Evolutionary conservation across 768 basidiomycete genomes (phyloP), one percentile per base, ranked within the genome.

Genomic region (Xerocomus brunneocitrinus): DNA sequence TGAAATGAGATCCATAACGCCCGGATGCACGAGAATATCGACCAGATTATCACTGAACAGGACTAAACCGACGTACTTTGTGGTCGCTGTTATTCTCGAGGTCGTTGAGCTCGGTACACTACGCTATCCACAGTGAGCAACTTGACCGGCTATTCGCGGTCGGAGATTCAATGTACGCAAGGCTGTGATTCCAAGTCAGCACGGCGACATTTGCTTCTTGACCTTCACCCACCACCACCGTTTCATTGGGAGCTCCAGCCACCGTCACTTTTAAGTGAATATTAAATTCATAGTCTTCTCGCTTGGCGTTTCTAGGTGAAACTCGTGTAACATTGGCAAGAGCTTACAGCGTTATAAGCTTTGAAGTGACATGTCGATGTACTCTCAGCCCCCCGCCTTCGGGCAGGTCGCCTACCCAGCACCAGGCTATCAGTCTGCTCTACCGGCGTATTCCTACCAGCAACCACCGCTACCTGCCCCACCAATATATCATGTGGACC

Each of bases 301-400:
- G 56, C 65, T 65, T 56, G 62, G 60, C 60, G 53, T 44, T 60
- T 54, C 62, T 62, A 64, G 69, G 67, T 67, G 69, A 66, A 58
- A 62, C 62, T 64, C 62, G 64, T 66, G 66, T 67, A 65, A 63
- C 64, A 45, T 62, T 68, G 62, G 34, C 61, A 64, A 60, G 57
- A 62, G 55, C 65, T 64, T 64, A 58, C 59, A 53, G 60, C 64
- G 58, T 53, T 58, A 66, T 72, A 73, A 74, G 71, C 62, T 70
- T 71, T 64, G 41, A 67, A 60, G 70, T 65, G 70, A 69, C 60
- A 83, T 84, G 81, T 82, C 81, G 59, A 71, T 83, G 64, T 87
- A 85, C 71, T 73, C 83, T 70, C 83, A 83, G 67, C 76, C 71
- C 67, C 73, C 78, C 39, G 60, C 73, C 63, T 87, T 80, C 63